Conservation (phyloP, 2,329 filamentous ascomycete genomes). For the Aspergillus sp. region DNA sequence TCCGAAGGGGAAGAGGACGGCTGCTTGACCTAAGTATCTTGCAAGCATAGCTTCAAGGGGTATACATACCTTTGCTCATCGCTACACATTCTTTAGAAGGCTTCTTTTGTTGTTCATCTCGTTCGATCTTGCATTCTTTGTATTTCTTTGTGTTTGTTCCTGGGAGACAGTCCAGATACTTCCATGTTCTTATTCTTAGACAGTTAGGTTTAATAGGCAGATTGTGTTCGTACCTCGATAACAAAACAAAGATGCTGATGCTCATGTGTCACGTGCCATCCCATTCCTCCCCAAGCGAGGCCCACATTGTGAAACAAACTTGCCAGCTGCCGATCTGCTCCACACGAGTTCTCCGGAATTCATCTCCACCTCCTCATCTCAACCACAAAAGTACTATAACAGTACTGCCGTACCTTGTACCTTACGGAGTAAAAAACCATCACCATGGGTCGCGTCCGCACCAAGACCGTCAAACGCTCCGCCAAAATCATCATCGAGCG, state of each 20-base stretch:
- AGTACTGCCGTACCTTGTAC: too few relatives aligned
- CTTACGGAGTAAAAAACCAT: too few relatives aligned
- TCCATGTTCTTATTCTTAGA: background rate
- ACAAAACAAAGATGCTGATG: too few relatives aligned
- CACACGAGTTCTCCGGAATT: background rate
- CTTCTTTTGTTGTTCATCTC: too few relatives aligned
- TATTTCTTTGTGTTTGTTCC: too few relatives aligned
- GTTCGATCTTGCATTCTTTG: too few relatives aligned
- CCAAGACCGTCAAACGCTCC: constrained; percentile 72
- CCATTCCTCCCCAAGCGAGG: background rate
- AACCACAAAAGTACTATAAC: background rate
- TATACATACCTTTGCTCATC: too few relatives aligned
- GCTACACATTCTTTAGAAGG: too few relatives aligned
- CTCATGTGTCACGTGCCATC: background rate
- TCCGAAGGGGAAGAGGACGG: background rate
- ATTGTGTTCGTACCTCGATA: background rate
- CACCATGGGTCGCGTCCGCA: constrained; percentile 51
- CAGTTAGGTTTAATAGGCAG: background rate
- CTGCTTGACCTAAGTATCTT: too few relatives aligned
- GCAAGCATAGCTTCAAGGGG: too few relatives aligned
- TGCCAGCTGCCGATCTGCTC: background rate
- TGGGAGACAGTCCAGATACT: too few relatives aligned
- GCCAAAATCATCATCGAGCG: constrained; percentile 99
- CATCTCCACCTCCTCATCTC: background rate
- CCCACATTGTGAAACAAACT: background rate